Base-by-base conservation (phyloP, 495 filamentous ascomycete species). In the Penicillium paxilli region DNA sequence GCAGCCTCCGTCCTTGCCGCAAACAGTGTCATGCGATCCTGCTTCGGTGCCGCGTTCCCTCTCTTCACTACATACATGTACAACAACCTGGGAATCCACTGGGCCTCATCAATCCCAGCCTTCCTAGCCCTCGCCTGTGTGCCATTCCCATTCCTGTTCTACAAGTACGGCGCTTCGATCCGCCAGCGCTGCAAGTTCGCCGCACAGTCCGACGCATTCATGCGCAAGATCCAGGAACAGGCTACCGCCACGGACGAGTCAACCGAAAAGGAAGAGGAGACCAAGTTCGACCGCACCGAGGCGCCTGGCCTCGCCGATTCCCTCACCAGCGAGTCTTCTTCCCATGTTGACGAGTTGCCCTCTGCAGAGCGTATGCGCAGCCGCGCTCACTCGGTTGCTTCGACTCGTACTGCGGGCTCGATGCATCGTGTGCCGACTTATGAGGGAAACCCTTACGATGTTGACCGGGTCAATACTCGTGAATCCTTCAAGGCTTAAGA, bases 61-160 rank as follows among this genome's bases (percentile, higher is more conserved):
- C 76, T 96, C 0, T 94, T 96, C 76, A 93, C 90, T 3, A 82
- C 80, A 0, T 76, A 87, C 51, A 89, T 94, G 87, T 94, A 90
- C 67, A 28, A 75, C 5, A 76, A 84, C 63, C 80, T 96, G 1
- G 89, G 90, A 52, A 85, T 88, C 54, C 87, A 92, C 74, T 92
- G 89, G 90, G 90, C 88, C 4, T 86, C 82, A 16, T 83, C 81
- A 1, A 79, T 95, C 44, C 88, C 89, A 1, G 90, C 88, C 1
- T 92, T 93, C 73, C 71, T 94, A 6, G 83, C 87, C 3, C 70
- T 93, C 14, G 80, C 76, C 17, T 92, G 89, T 65, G 75, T 91
- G 42, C 90, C 90, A 0, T 89, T 91, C 67, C 90, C 89, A 9
- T 87, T 88, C 72, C 67, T 95, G 33, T 90, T 94, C 72, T 90